A percentile compares a stretch with the other conserved stretches of the same genome.
Evolutionary conservation across 2,329 filamentous ascomycete genomes (phyloP).

Genomic region (Biscogniauxia marginata): DNA sequence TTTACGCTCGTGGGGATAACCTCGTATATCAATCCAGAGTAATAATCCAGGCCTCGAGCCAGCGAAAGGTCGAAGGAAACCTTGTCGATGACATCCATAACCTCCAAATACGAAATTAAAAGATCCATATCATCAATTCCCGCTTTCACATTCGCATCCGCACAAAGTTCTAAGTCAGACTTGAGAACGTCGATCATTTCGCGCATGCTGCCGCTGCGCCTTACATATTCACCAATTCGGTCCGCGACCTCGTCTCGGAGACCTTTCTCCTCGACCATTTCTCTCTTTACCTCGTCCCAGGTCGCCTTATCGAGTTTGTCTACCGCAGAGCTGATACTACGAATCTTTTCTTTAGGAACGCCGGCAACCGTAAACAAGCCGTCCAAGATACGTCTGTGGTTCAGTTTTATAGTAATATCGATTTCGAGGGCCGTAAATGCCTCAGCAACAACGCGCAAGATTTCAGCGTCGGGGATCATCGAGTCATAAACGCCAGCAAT

Average conservation of each 20-base stretch:
- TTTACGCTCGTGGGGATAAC: conserved; percentile 62
- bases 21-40: conserved; percentile 73
- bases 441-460: conserved; percentile 67
- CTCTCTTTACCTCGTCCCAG: conserved; percentile 71
- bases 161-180: conserved; percentile 61
- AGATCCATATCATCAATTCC: conserved; percentile 69
- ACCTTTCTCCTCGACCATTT: conserved; percentile 77
- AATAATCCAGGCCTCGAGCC: conserved; percentile 73
- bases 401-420: conserved; percentile 75
- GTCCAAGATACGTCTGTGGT: conserved; percentile 77
- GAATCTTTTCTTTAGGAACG: conserved; percentile 70
- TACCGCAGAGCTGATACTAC: conserved; percentile 72
- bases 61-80: conserved; percentile 74
- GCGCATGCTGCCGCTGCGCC: no score
- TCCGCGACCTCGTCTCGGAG: conserved; percentile 65
- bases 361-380: conserved; percentile 78
- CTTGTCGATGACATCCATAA: conserved; percentile 60
- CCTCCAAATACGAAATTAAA: conserved; percentile 67
- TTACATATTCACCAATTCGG: conserved; percentile 72
- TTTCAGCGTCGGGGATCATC: conserved; percentile 75
- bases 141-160: conserved; percentile 63
- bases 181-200: no score
- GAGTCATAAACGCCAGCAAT: conserved; percentile 70
- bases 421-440: conserved; percentile 67
- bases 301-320: conserved; percentile 78